These are phyloP conservation scores for Aureobasidium sp. DNA, from an alignment of 2,329 filamentous ascomycete species.

Conservation along the genomic window DNA sequence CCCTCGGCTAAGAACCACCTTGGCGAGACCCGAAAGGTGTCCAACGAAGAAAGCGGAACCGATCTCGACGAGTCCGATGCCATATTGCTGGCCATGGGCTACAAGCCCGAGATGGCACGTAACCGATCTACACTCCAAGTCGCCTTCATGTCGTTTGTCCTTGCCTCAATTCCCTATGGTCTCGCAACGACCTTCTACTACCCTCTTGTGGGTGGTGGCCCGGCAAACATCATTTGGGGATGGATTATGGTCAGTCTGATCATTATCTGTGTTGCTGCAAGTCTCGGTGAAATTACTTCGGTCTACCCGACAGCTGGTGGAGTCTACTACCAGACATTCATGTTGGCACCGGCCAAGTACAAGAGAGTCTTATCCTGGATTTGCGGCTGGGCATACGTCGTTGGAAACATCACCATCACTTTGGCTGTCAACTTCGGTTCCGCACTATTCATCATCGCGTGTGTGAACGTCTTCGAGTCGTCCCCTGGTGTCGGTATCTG, in stretches of 20 bases:
- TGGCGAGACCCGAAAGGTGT: background rate
- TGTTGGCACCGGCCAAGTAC: conserved; percentile 57
- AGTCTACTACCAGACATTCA: conserved; percentile 74
- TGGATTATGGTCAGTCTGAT: conserved; percentile 63
- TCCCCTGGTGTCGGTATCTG: conserved; percentile 41
- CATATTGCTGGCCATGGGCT: conserved; percentile 57
- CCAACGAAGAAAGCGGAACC: conserved; percentile 2
- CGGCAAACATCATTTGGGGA: conserved; percentile 65
- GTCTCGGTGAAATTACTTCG: conserved; percentile 66
- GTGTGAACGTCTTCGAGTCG: conserved; percentile 49
- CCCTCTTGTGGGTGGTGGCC: conserved; percentile 59
- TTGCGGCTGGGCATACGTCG: conserved; percentile 68
- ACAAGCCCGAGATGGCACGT: conserved; percentile 58
- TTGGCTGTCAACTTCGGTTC: conserved; percentile 74
- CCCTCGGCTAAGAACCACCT: background rate
- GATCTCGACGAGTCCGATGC: conserved; percentile 49
- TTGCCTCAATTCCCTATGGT: conserved; percentile 68
- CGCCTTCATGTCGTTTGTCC: conserved; percentile 69
- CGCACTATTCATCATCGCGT: conserved; percentile 48
- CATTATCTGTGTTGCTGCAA: conserved; percentile 63
- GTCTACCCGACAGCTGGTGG: conserved; percentile 56
- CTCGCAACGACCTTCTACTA: conserved; percentile 64
- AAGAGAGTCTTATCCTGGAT: conserved; percentile 62
- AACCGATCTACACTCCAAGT: conserved; percentile 63
- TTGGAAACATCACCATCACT: conserved; percentile 76